Evolutionary conservation across 2,329 filamentous ascomycete genomes (phyloP), one percentile per base, ranked within the genome.

Genomic region (Pseudodiploospora longispora): DNA sequence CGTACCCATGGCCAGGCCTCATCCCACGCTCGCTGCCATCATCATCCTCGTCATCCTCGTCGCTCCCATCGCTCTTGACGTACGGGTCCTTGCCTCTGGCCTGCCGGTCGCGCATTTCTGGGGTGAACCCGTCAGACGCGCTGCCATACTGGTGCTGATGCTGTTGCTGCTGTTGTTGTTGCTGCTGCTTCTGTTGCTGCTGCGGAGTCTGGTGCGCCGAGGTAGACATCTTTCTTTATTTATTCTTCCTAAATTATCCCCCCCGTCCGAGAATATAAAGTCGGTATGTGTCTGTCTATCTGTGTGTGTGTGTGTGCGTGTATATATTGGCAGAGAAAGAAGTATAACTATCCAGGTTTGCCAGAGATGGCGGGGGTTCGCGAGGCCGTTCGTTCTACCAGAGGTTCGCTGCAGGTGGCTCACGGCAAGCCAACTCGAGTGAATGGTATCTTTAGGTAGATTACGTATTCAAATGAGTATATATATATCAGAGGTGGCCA

Each of bases 61-160:
- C 60, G 27, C 44, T 47, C 12, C 36, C 47, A 28, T 46, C 46
- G 30, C 31, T 47, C 36, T 59, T 52, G 10, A 42, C 50, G 54
- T 76, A 76, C 1, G 74, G 73, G 48, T 80, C 69, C 54, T 78
- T 78, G 41, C 77, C 76, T 35, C 78, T 67, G 4, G 78, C 74
- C 58, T 82, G 78, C 5, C 68, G 69, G 56, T 81, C 76, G 53
- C 75, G 73, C 73, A 76, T 76, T 47, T 66, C 59, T 19, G 65
- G 51, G 1, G 73, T 75, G 58, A 76, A 74, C 41, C 47, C 41
- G 29, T 52, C 50, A 44, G 51, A 40, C 42, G 44, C 41, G 43
- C 30, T n/a, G 19, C 19, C 19, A 19, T 19, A 12, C 6, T 33
- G 70, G 7, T 41, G 31, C 35, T 43, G 40, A n/a, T 70, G 69